Base-by-base conservation (phyloP, 768 basidiomycete species). In the Pisolithus marmoratus region DNA sequence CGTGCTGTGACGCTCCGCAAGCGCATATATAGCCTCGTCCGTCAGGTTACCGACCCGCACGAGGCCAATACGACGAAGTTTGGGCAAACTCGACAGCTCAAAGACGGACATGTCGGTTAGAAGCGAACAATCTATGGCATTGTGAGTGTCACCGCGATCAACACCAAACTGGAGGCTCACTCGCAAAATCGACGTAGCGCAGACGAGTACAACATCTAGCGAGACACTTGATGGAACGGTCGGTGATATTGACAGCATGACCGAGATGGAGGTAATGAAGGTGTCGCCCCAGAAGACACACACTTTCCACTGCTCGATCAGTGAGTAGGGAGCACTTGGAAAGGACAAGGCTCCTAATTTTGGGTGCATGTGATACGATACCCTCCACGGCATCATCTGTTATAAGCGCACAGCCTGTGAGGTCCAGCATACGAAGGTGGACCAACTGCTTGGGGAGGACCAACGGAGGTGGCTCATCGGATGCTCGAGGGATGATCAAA, bases 221-320 rank as follows among this genome's bases (percentile, higher is more conserved):
- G 22, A 99, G 75, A 9, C 79, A 77, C 50, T 83, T 85, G 34
- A 99, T 87, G 8, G 89, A 91, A 38, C 80, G 79, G 67, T 99
- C 96, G 7, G 93, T 95, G 56, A 98, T 93, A 59, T 83, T 85
- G 58, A 74, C 74, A 7, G 91, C 89, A 72, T 99, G 95, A 7
- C 94, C 96, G 38, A 98, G 78, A 67, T 99, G 96, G 31, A 99
- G 79, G 64, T 95, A 92, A 65, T 98, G 96, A 31, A 99, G 67
- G 64, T 94, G 83, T 65, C 88, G 87, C n/a, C 94, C 94, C 17
- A 99, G 77, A 62, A 75, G 77, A 66, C 90, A 90, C 31, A 98
- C 89, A 53, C 80, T 86, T 58, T 87, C 84, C 36, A 98, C 82
- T 2, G 88, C 79, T 52, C 78, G 79, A 70, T 95, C 91, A 7